Evolutionary conservation across 257 asterid species (phyloP).

Genomic region (Mentha longifolia): DNA sequence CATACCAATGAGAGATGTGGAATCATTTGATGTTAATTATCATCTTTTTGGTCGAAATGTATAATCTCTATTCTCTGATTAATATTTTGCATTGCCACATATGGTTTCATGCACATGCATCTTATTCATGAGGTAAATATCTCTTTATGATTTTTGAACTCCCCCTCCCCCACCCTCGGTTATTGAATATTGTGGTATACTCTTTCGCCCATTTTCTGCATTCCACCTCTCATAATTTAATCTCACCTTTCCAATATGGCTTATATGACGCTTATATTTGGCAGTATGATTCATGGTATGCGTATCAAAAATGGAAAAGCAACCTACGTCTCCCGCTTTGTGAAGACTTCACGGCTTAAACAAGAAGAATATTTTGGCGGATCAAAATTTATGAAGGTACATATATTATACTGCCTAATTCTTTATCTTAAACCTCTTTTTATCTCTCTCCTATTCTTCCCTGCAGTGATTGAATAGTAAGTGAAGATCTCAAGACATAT

Average conservation of each 20-base stretch:
- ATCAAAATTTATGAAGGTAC: conserved; percentile 88
- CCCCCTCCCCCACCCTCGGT: background rate
- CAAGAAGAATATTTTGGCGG: conserved; percentile 89
- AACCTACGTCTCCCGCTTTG: conserved; percentile 87
- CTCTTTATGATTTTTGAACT: background rate
- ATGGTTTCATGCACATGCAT: background rate
- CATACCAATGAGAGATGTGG: background rate
- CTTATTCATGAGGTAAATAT: conserved; percentile 1
- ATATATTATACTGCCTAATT: conserved; percentile 4
- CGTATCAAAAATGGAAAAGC: conserved; percentile 96
- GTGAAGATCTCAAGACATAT: background rate
- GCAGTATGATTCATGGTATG: conserved; percentile 96
- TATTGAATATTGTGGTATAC: background rate
- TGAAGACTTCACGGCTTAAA: conserved; percentile 82
- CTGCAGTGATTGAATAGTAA: background rate
- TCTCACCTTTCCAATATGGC: background rate
- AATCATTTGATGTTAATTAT: background rate
- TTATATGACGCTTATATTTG: conserved; percentile 27
- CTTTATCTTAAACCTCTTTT: background rate
- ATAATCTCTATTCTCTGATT: background rate
- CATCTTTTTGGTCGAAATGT: background rate
- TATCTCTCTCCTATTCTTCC: background rate
- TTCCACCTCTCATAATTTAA: background rate
- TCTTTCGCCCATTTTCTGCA: background rate
- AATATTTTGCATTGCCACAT: background rate